These are phyloP conservation scores for Fusarium chlamydosporum DNA, from an alignment of 2,329 filamentous ascomycete genomes.

Conservation along the genomic window DNA sequence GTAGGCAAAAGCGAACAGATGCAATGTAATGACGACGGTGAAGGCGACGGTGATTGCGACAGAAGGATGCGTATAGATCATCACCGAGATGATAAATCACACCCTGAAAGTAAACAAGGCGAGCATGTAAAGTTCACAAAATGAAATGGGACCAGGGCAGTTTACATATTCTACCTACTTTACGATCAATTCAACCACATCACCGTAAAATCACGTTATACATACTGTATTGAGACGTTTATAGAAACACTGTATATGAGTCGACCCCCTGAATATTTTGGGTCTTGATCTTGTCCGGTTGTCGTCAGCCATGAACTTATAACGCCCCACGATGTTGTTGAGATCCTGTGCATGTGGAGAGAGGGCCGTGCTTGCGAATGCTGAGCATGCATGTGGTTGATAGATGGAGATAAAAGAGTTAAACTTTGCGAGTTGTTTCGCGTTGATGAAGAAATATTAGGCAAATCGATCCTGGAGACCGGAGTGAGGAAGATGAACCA, in stretches of 20 bases:
- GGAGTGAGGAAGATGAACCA: constrained; percentile 9
- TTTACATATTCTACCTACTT: constrained; percentile 2
- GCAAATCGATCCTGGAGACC: constrained; percentile 11
- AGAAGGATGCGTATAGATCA: constrained; percentile 5
- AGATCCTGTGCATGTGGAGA: neutral
- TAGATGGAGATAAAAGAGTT: neutral
- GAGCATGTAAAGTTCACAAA: neutral
- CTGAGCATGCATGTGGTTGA: neutral
- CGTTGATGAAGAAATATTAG: constrained; percentile 15
- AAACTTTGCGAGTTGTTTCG: constrained; percentile 32
- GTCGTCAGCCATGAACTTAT: constrained; percentile 40
- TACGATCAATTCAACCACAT: neutral
- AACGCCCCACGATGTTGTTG: constrained; percentile 18
- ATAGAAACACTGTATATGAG: constrained; percentile 15
- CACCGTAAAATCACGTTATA: neutral
- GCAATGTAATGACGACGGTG: neutral
- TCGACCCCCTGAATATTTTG: constrained; percentile 20
- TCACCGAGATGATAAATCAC: neutral
- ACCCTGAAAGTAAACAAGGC: neutral
- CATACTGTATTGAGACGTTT: constrained; percentile 13
- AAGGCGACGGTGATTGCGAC: neutral
- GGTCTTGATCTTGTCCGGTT: constrained; percentile 9
- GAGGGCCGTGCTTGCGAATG: neutral
- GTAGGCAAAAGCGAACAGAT: constrained; percentile 8
- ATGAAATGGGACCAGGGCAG: neutral